A percentile compares a stretch with the other conserved stretches of the same genome.
Evolutionary conservation across 2,329 filamentous ascomycete genomes (phyloP).

Genomic region (Calonectria crousiana): DNA sequence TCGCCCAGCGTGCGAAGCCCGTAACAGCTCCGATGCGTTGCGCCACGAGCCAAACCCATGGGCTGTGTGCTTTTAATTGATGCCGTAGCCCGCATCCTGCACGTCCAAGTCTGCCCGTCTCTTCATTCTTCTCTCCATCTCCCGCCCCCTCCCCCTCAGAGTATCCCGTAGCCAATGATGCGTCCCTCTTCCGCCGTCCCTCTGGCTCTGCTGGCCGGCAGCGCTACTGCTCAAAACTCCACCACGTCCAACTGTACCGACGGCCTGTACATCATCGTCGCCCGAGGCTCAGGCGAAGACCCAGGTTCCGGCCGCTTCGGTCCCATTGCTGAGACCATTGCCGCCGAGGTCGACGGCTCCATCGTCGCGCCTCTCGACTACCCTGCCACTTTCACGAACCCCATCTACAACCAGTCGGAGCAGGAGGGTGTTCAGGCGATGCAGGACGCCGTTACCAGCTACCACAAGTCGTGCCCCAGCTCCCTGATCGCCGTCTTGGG

Average conservation of each 20-base stretch:
- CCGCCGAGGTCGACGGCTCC: constrained; percentile 49
- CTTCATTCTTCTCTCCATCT: background rate
- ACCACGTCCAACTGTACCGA: constrained; percentile 45
- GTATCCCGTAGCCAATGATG: constrained; percentile 28
- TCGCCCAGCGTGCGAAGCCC: background rate
- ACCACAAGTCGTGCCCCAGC: constrained; percentile 52
- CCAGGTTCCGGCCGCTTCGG: constrained; percentile 51
- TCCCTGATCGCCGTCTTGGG: constrained; percentile 56
- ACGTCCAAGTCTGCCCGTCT: background rate
- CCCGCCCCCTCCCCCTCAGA: background rate
- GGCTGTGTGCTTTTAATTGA: background rate
- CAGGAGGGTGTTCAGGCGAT: constrained; percentile 48
- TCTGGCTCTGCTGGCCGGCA: constrained; percentile 41
- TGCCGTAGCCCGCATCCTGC: background rate
- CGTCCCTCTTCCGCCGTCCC: constrained; percentile 32
- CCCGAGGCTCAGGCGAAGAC: constrained; percentile 53
- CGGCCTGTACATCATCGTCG: constrained; percentile 55
- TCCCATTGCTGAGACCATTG: constrained; percentile 48
- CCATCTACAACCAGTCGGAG: constrained; percentile 51
- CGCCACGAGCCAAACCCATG: background rate
- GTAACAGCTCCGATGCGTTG: constrained; percentile 1
- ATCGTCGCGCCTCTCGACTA: constrained; percentile 52
- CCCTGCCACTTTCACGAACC: constrained; percentile 50
- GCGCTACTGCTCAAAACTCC: constrained; percentile 36
- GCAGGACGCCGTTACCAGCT: constrained; percentile 46